Evolutionary conservation across 75 land plant species (phyloP), one percentile per base, ranked within the genome.

Genomic region (Pinus taeda): DNA sequence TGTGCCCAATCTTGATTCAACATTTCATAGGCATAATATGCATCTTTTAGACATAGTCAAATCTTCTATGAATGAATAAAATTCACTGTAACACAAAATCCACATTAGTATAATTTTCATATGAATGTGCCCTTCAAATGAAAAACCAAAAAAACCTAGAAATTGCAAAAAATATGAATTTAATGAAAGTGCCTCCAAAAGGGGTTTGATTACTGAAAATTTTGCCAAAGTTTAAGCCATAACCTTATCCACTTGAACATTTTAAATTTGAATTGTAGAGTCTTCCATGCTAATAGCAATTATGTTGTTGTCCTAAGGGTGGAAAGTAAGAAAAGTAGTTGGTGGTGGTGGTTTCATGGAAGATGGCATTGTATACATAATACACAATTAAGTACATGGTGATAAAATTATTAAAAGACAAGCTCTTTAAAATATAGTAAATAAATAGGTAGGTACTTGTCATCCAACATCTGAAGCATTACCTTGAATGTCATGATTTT

Each of bases 341-440:
- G 88, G 86, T 62, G 91, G 91, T 15, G 89, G 91, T 42, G 89
- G 89, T 17, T 78, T 62, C 84, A 84, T 86, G 74, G 86, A 86
- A 14, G 84, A 84, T 72, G 86, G 84, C 89, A 86, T 86, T 26
- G 77, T 79, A 85, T 88, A 76, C 81, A 67, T 55, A 20, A 55
- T 55, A 30, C 20, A 65, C 30, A 74, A 71, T 59, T 15, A 57
- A 83, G 76, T 76, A 71, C 6, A 57, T 65, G 7, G 60, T 57
- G 9, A 61, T 57, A 2, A 80, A 49, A 57, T 12, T 13, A 33
- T 37, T 57, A 36, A 60, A 11, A 69, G 77, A 81, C 39, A 17
- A 57, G 53, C 49, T 81, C 78, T 63, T 82, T 71, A 45, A 39
- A 69, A 42, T 53, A 62, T 42, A 70, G 60, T 4, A 49, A 57